Base-by-base conservation (phyloP, 2,329 filamentous ascomycete species). In the Fusarium udum region DNA sequence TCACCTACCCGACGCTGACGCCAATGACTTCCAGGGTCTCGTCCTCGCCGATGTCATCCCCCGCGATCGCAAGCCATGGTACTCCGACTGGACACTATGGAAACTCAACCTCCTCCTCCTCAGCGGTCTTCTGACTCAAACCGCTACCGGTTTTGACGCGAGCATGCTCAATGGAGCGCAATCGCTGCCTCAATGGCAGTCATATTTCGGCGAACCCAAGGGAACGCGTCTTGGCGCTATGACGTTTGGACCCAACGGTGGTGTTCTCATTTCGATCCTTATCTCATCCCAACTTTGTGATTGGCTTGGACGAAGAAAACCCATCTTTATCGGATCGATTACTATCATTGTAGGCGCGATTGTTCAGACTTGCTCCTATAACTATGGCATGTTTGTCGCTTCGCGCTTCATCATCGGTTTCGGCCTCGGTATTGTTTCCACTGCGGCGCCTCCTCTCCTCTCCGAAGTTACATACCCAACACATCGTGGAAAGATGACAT, bases 391-490 rank as follows among this genome's bases (percentile, higher is more conserved):
- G 77, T 83, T 83, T 42, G 77, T 83, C n/a, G 77, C 79, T 0
- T 79, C 80, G 0, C 74, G 82, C 1, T 78, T 80, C 58, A 67
- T 83, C 9, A 72, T 83, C 4, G 82, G 82, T 6, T 77, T 82
- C 18, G 87, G 87, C 26, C 85, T 88, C 24, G 80, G 80, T 1
- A 76, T 79, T 7, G 74, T 76, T 9, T 72, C 72, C 0, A 77
- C 82, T 4, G 78, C 81, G 0, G 78, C 80, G 0, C 82, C 82
- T 0, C 74, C 82, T 18, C 74, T 84, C 0, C 78, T 84, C 1
- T 77, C 81, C 6, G 81, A 83, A 57, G 75, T 83, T 7, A 79
- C 81, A 1, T 81, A 82, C 51, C 81, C 81, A 0, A 79, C 79
- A 0, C 80, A 83, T n/a, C 76, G 82, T 26, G 80, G 78, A 28